Conservation (phyloP, 1,139 yeast genomes). For the Schizosaccharomyces versatilis region DNA sequence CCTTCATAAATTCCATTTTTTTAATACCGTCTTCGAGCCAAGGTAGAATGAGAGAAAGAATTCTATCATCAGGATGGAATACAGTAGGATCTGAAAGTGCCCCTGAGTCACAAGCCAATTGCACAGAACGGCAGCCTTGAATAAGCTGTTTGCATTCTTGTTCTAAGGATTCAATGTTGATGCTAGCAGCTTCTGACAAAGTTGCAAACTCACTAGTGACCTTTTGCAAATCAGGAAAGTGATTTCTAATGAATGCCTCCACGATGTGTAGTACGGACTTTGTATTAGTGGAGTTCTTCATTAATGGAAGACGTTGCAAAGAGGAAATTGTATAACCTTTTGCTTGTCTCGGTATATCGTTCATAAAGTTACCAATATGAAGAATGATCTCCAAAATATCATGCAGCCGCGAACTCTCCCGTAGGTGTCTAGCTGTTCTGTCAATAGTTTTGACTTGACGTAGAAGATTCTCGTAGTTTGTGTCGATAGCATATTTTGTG, state of each 20-base stretch:
- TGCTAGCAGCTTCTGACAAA: slow-evolving; percentile 44
- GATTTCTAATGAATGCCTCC: slow-evolving; percentile 52
- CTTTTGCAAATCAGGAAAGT: slow-evolving; percentile 54
- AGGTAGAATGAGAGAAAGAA: slow-evolving; percentile 33
- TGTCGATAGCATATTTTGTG: slow-evolving; percentile 42
- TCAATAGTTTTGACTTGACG: slow-evolving; percentile 44
- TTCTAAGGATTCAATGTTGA: slow-evolving; percentile 42
- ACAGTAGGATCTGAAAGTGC: slow-evolving; percentile 42
- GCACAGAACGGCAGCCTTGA: slow-evolving; percentile 24
- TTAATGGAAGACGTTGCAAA: slow-evolving; percentile 57
- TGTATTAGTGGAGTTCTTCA: slow-evolving; percentile 63
- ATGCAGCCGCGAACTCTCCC: slow-evolving; percentile 40
- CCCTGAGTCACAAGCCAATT: slow-evolving; percentile 42
- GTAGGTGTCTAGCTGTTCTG: slow-evolving; percentile 40
- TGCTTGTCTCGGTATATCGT: slow-evolving; percentile 59
- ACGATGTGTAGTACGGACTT: slow-evolving; percentile 71
- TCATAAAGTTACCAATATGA: slow-evolving; percentile 84
- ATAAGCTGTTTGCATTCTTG: slow-evolving; percentile 46
- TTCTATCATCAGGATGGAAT: slow-evolving; percentile 60
- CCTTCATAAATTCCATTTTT: slow-evolving; percentile 34
- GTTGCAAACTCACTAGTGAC: slow-evolving; percentile 56
- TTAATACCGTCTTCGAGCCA: slow-evolving; percentile 36
- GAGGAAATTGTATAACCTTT: slow-evolving; percentile 68
- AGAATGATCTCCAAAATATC: slow-evolving; percentile 53
- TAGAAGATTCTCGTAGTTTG: slow-evolving; percentile 50